Base-by-base conservation (phyloP, 352 stramenopile genomes). In the Phytopythium oedochilum region DNA sequence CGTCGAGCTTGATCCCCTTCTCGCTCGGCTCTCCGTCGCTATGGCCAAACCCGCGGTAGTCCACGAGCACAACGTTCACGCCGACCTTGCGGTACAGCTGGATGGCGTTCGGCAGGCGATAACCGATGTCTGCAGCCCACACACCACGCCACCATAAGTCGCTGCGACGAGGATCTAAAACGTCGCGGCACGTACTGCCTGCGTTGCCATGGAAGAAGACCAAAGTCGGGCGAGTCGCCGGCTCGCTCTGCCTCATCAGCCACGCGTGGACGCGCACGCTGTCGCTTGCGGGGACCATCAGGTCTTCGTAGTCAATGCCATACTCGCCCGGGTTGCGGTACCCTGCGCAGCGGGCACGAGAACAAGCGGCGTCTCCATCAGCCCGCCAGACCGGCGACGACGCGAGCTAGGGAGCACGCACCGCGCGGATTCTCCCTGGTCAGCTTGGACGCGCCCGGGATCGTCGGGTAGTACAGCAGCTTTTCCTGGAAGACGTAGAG, bases 201-300 rank as follows among this genome's bases (percentile, higher is more conserved):
- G 94, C 92, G 65, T 98, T 98, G 59, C 91, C 94, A 47, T 98
- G 94, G 68, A 98, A 98, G 55, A 98, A 98, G 31, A 98, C 78
- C 49, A 98, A 70, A 11, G 94, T 98, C 28, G 90, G 85, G 1
- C 77, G 58, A 14, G 10, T 56, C 9, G 47, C 55, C 52, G 72
- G 64, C n/a, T 85, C 59, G 3, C 71, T 75, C 44, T 97, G 88
- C 49, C 96, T 89, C 59, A 98, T 83, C 15, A 98, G 67, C 94
- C 94, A 98, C 46, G 90, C 86, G 67, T 98, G 88, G 53, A 98
- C 75, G 20, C 70, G 70, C 25, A 97, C 75, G 15, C 86, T 84
- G 64, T 98, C 92, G 17, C 68, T 73, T 35, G 79, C 86, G 25
- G 59, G 59, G 52, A 98, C 96, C 69, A 85, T 87, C 50, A 96